Percentiles rank a stretch among this genome's conserved stretches.
phyloP scores from a whole-genome alignment of 257 asterid genomes.

The Perilla frutescens region DNA sequence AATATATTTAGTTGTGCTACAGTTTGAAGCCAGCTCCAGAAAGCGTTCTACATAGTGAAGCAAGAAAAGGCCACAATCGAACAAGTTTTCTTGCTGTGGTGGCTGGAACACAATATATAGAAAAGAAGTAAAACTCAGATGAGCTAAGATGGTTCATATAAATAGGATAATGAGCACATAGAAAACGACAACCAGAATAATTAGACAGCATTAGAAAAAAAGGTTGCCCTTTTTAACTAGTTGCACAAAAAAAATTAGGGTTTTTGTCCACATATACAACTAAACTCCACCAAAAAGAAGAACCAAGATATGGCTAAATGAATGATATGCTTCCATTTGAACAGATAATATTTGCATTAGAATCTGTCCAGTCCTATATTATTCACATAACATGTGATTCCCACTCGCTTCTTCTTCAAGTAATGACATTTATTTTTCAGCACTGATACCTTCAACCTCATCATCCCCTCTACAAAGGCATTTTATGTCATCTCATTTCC shows the following conservation, averaged over 20 bases:
- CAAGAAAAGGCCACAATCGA: slow-evolving; percentile 93
- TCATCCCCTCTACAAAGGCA: slow-evolving; percentile 2
- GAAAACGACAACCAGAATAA: slow-evolving; percentile 24
- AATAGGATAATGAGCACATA: slow-evolving; percentile 3
- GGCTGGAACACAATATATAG: slow-evolving; percentile 56
- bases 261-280: slow-evolving; percentile 9
- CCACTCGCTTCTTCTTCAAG: neutral
- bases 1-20: slow-evolving; percentile 42
- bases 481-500: slow-evolving; percentile 13
- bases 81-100: slow-evolving; percentile 90
- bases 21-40: slow-evolving; percentile 62
- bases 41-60: slow-evolving; percentile 87
- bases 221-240: slow-evolving; percentile 9
- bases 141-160: slow-evolving; percentile 1
- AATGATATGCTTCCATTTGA: neutral
- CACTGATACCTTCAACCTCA: slow-evolving; percentile 13
- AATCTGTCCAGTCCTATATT: slow-evolving; percentile 13
- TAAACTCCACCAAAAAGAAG: neutral
- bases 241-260: slow-evolving; percentile 21
- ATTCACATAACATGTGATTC: neutral
- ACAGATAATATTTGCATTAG: neutral
- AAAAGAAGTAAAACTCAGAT: slow-evolving; percentile 21
- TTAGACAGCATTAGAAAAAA: slow-evolving; percentile 11
- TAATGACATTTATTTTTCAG: neutral
- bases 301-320: slow-evolving; percentile 10